Evolutionary conservation across 2,329 filamentous ascomycete species (phyloP).

Genomic region (Triangularia verruculosa): DNA sequence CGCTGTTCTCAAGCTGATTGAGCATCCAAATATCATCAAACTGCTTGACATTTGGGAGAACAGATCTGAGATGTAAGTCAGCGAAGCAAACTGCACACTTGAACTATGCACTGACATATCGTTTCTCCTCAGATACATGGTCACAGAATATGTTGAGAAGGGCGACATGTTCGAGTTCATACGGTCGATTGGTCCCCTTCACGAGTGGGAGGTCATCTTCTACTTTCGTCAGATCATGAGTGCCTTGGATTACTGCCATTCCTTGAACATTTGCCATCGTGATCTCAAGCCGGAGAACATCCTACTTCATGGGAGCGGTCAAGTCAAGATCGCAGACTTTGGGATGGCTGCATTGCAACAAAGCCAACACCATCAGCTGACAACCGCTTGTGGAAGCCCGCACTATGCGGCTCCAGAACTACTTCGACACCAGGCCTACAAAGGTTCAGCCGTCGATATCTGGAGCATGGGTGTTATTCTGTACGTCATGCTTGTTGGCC

Average conservation of each 20-base stretch:
- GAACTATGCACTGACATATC: neutral
- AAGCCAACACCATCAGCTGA: slow-evolving; percentile 71
- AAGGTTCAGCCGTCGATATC: slow-evolving; percentile 82
- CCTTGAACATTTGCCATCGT: slow-evolving; percentile 91
- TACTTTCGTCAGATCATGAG: slow-evolving; percentile 93
- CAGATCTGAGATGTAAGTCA: slow-evolving; percentile 78
- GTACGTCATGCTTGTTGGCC: slow-evolving; percentile 80
- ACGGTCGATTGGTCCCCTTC: slow-evolving; percentile 66
- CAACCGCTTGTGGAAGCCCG: slow-evolving; percentile 90
- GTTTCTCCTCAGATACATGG: slow-evolving; percentile 67
- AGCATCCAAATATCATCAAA: slow-evolving; percentile 92
- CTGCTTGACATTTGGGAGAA: slow-evolving; percentile 99
- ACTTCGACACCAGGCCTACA: slow-evolving; percentile 72
- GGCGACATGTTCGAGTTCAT: slow-evolving; percentile 86
- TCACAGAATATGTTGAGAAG: slow-evolving; percentile 83
- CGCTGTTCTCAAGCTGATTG: slow-evolving; percentile 92
- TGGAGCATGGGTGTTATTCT: slow-evolving; percentile 93
- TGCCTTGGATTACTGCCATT: slow-evolving; percentile 87
- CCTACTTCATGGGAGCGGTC: slow-evolving; percentile 69
- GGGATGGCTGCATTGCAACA: slow-evolving; percentile 94
- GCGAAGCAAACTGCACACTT: neutral
- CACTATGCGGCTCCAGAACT: slow-evolving; percentile 96
- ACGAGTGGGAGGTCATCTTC: slow-evolving; percentile 75
- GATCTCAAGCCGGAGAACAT: slow-evolving; percentile 98
- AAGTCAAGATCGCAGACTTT: slow-evolving; percentile 94